Evolutionary conservation across 495 filamentous ascomycete genomes (phyloP), one percentile per base, ranked within the genome.

Genomic region (Lophiostoma macrostomum): DNA sequence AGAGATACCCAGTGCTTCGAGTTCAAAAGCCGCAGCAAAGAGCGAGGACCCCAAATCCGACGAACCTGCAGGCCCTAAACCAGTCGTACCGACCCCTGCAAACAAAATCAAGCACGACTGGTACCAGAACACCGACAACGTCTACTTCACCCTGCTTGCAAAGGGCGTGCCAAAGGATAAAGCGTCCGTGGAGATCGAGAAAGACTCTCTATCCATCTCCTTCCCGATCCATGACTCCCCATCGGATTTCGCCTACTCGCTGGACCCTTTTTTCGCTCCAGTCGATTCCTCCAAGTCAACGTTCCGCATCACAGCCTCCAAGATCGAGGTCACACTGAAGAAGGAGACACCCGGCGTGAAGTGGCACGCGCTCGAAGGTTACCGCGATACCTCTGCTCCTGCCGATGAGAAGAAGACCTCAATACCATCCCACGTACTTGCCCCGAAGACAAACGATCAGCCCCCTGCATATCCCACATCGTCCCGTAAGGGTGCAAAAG

Each of bases 391-490:
- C 49, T 46, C 47, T 30, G 45, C 61, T 28, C 54, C 61, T 0
- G 43, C 61, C 8, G 28, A 56, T 44, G 36, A 58, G 23, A 40
- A 45, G 13, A 42, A 50, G 18, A 25, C 51, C 41, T 25, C 34
- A 8, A 30, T 50, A 27, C 51, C 53, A 28, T 45, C 57, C 1
- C 51, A 49, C 14, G 44, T 52, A 30, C 51, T 53, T 4, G 22
- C 22, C 13, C 22, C 24, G 6, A 55, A 54, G 50, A 24, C 50
- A 23, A 46, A 42, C 25, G 49, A 36, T 0, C 10, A 31, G 10
- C 25, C 63, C 2, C 89, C 88, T 0, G 70, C 77, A 0, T 97
- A 98, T 67, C 93, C 93, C 1, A 95, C 91, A 0, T 96, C 91
- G 24, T 94, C 91, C 13, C 83, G 82, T 41, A 74, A 72, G 1